A percentile compares a stretch with the other conserved stretches of the same genome.
These are phyloP conservation scores for Cordyceps javanica DNA, from an alignment of 2,329 filamentous ascomycete genomes.

Conservation along the genomic window DNA sequence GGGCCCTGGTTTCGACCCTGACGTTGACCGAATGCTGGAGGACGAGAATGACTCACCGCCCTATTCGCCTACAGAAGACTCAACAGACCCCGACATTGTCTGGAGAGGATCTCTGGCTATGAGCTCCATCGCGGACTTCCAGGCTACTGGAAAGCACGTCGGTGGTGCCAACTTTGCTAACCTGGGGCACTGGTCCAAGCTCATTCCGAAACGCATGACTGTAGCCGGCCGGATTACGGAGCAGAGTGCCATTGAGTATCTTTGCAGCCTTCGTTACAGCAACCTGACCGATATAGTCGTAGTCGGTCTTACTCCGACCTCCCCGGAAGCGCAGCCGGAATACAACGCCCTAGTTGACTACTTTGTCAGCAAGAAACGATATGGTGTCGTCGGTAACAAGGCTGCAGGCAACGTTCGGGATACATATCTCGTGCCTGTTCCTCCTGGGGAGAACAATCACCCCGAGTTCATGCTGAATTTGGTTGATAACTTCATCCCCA, in stretches of 20 bases:
- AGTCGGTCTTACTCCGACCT: constrained; percentile 61
- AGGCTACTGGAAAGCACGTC: constrained; percentile 72
- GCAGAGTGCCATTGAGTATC: constrained; percentile 80
- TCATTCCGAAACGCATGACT: constrained; percentile 64
- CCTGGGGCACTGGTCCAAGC: constrained; percentile 62
- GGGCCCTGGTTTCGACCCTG: constrained; percentile 69
- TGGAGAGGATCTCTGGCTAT: constrained; percentile 76
- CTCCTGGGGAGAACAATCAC: constrained; percentile 61
- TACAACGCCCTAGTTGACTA: constrained; percentile 82
- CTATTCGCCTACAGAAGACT: constrained; percentile 74
- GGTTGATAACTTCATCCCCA: constrained; percentile 74
- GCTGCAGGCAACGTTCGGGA: constrained; percentile 72
- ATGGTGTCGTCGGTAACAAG: constrained; percentile 80
- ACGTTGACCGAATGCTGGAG: constrained; percentile 82
- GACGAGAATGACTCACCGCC: constrained; percentile 75
- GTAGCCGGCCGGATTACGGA: constrained; percentile 78
- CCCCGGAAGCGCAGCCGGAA: constrained; percentile 51
- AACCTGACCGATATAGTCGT: constrained; percentile 79
- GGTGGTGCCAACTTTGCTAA: constrained; percentile 72
- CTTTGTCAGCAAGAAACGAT: constrained; percentile 74
- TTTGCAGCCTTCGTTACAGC: constrained; percentile 80
- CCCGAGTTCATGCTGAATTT: constrained; percentile 86
- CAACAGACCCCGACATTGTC: constrained; percentile 60
- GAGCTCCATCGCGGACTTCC: constrained; percentile 69
- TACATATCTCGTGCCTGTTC: constrained; percentile 83